phyloP scores from a whole-genome alignment of 257 asterid species.

The Prunella vulgaris region DNA sequence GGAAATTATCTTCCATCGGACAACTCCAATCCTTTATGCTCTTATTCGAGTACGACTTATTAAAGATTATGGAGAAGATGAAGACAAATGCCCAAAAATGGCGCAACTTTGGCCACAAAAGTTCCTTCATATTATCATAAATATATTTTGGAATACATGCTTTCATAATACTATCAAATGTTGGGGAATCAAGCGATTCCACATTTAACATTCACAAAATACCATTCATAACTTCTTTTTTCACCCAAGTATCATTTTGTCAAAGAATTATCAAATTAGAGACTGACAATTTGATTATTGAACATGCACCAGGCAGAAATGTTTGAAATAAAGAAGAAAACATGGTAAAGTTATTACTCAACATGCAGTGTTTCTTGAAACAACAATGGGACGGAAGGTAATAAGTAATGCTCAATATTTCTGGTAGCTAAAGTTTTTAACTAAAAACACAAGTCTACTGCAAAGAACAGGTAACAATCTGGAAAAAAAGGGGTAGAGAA shows the following conservation, averaged over 20 bases:
- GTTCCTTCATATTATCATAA: background rate
- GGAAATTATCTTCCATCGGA: background rate
- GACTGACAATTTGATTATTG: background rate
- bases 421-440: background rate
- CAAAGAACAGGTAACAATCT: no score
- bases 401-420: background rate
- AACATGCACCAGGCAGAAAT: background rate
- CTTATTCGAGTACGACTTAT: background rate
- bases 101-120: background rate
- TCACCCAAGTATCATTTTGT: background rate
- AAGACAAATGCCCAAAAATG: background rate
- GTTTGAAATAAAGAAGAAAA: background rate
- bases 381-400: background rate
- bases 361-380: background rate
- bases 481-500: no score
- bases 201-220: background rate
- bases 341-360: no score
- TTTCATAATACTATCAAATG: background rate
- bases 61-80: background rate
- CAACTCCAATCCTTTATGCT: background rate
- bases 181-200: background rate
- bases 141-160: background rate
- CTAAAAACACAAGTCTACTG: background rate
- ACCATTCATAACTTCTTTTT: background rate
- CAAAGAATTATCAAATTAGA: background rate